Evolutionary conservation across 1,139 yeast species (phyloP).

Genomic region (Yamadazyma pseudoaaseri): DNA sequence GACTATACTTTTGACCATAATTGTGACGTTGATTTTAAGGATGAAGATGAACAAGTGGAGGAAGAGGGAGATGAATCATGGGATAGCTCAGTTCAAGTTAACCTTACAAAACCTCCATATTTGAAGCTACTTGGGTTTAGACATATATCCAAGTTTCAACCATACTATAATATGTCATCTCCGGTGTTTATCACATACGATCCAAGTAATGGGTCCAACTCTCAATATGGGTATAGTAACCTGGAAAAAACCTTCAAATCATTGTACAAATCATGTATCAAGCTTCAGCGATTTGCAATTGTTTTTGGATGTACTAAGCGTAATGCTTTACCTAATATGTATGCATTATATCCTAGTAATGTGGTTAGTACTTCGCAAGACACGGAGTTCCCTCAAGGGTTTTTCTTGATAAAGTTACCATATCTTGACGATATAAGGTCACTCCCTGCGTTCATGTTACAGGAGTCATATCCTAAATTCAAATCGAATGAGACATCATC

Average conservation of each 20-base stretch:
- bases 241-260: slow-evolving; percentile 69
- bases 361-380: slow-evolving; percentile 19
- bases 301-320: slow-evolving; percentile 67
- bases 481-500: slow-evolving; percentile 3
- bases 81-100: slow-evolving; percentile 14
- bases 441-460: slow-evolving; percentile 33
- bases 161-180: slow-evolving; percentile 52
- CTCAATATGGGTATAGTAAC: slow-evolving; percentile 44
- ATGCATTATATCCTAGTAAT: slow-evolving; percentile 59
- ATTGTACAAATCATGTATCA: slow-evolving; percentile 59
- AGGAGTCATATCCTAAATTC: slow-evolving; percentile 10
- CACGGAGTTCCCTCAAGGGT: slow-evolving; percentile 56
- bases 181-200: slow-evolving; percentile 60
- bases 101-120: slow-evolving; percentile 32
- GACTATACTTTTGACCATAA: slow-evolving; percentile 37
- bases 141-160: slow-evolving; percentile 38
- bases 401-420: slow-evolving; percentile 59
- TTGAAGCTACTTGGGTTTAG: slow-evolving; percentile 69
- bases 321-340: slow-evolving; percentile 57
- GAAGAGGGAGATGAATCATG: slow-evolving; percentile 12
- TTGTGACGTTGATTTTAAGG: slow-evolving; percentile 8
- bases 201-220: slow-evolving; percentile 30
- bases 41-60: slow-evolving; percentile 14
- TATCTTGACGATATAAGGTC: slow-evolving; percentile 62
- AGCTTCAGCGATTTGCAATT: slow-evolving; percentile 57